These are phyloP conservation scores for Suillus subaureus DNA, from an alignment of 768 basidiomycete genomes.

Conservation along the genomic window DNA sequence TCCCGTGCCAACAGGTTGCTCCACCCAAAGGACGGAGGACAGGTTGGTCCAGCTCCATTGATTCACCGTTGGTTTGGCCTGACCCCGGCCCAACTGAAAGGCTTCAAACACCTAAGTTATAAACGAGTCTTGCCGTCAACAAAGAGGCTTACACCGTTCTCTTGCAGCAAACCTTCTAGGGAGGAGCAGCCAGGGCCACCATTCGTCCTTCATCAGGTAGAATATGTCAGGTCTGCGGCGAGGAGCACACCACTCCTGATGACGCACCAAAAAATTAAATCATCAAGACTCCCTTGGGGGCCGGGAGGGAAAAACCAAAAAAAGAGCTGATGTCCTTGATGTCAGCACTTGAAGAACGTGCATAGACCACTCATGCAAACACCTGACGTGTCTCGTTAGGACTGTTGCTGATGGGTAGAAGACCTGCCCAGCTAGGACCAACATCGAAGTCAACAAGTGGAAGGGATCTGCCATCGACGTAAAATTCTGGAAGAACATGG, in stretches of 20 bases:
- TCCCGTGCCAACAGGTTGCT: background rate
- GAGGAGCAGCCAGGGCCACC: background rate
- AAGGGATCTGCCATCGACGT: slow-evolving; percentile 65
- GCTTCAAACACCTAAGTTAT: background rate
- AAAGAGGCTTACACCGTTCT: background rate
- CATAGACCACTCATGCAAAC: background rate
- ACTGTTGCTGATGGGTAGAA: slow-evolving; percentile 66
- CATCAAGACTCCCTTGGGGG: slow-evolving; percentile 50
- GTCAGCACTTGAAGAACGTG: background rate
- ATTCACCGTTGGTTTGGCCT: background rate
- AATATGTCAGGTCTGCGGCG: too few relatives aligned
- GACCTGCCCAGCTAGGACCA: slow-evolving; percentile 74
- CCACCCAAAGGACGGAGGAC: background rate
- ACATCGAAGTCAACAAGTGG: slow-evolving; percentile 74
- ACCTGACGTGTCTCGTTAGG: slow-evolving; percentile 71
- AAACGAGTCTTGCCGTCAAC: background rate
- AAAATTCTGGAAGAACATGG: slow-evolving; percentile 52
- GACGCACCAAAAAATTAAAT: background rate
- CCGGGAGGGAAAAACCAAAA: slow-evolving; percentile 88
- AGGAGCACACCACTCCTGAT: background rate
- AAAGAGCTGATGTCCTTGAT: slow-evolving; percentile 47
- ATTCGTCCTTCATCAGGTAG: background rate
- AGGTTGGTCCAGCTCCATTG: background rate
- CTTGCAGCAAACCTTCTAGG: background rate
- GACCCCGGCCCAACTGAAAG: background rate